Evolutionary conservation across 2,329 filamentous ascomycete genomes (phyloP).

Genomic region (Penicillium aurantiogriseum): DNA sequence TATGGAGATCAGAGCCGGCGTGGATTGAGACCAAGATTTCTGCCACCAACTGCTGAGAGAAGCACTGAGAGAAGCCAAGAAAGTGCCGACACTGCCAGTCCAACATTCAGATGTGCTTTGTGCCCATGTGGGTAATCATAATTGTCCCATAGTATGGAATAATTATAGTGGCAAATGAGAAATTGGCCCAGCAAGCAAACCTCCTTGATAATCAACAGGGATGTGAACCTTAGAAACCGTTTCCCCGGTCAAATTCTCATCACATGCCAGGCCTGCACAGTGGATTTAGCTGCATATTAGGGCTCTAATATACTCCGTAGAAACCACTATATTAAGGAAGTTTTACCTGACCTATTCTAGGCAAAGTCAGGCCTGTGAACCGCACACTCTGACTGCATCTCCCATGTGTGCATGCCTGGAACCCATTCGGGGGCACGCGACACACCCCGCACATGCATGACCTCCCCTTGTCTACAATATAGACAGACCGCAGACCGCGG

Average conservation of each 20-base stretch:
- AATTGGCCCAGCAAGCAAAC: background rate
- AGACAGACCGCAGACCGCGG: background rate
- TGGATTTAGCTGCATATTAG: background rate
- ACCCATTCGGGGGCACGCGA: slow-evolving; percentile 15
- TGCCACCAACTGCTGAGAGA: background rate
- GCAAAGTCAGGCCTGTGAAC: background rate
- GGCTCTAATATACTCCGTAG: background rate
- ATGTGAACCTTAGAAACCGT: slow-evolving; percentile 8
- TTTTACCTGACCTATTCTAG: background rate
- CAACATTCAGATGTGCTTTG: background rate
- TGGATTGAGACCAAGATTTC: background rate
- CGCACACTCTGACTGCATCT: background rate
- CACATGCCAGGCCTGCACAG: slow-evolving; percentile 10
- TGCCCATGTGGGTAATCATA: background rate
- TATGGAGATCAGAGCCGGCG: background rate
- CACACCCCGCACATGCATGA: background rate
- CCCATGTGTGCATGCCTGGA: slow-evolving; percentile 1
- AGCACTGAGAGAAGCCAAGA: background rate
- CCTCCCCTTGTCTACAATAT: background rate
- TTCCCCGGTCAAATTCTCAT: slow-evolving; percentile 11
- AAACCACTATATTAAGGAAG: background rate
- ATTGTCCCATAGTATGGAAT: background rate
- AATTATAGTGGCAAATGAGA: background rate
- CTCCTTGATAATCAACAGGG: slow-evolving; percentile 8
- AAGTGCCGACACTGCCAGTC: background rate